phyloP scores from a whole-genome alignment of 2,329 filamentous ascomycete genomes.

The Iodosphaeria phyllophila region DNA sequence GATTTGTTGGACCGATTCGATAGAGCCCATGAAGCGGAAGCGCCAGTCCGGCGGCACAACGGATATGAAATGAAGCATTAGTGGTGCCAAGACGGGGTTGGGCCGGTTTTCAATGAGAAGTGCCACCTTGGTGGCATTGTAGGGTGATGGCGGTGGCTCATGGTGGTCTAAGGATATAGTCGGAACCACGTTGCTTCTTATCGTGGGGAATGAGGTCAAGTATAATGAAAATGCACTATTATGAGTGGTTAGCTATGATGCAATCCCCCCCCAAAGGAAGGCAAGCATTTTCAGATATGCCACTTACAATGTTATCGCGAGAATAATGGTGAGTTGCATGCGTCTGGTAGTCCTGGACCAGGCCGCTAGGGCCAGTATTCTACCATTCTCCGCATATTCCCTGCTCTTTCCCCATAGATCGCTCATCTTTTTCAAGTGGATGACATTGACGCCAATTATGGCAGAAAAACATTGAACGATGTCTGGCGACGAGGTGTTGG shows the following conservation, averaged over 20 bases:
- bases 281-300: no score
- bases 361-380: constrained; percentile 8
- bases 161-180: constrained; percentile 14
- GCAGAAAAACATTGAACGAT: no score
- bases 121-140: constrained; percentile 32
- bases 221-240: no score
- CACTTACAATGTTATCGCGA: no score
- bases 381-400: no score
- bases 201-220: no score
- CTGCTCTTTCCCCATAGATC: no score
- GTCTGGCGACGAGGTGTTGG: no score
- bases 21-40: constrained; percentile 35
- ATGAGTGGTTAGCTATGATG: no score
- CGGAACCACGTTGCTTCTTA: constrained; percentile 3
- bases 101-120: constrained; percentile 34
- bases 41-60: constrained; percentile 38
- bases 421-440: no score
- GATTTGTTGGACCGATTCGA: constrained; percentile 22
- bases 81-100: constrained; percentile 28
- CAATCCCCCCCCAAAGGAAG: no score
- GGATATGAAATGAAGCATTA: constrained; percentile 35
- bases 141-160: constrained; percentile 12
- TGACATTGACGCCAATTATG: constrained; percentile 1
- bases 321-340: constrained; percentile 13
- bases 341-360: constrained; percentile 17